phyloP scores from a whole-genome alignment of 805 yeast species.

The Jamesozyma rosinii region DNA sequence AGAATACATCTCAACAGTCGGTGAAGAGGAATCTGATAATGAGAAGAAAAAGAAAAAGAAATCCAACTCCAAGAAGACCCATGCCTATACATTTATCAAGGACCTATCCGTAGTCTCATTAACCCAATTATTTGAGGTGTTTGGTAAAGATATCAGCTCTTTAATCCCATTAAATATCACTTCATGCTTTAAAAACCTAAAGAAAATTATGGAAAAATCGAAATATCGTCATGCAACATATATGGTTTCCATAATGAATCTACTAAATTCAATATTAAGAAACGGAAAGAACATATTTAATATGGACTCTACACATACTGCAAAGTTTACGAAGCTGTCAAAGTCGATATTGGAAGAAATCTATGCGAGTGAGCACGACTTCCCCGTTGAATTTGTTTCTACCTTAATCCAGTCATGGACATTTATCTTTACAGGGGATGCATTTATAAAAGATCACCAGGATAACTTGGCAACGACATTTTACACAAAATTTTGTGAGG shows the following conservation, averaged over 20 bases:
- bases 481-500: conserved; percentile 17
- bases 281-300: conserved; percentile 6
- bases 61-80: conserved; percentile 16
- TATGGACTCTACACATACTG: conserved; percentile 6
- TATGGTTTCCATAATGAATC: conserved; percentile 19
- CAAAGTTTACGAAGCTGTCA: conserved; percentile 23
- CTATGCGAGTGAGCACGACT: conserved; percentile 15
- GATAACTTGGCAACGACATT: conserved; percentile 11
- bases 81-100: conserved; percentile 21
- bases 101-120: conserved; percentile 25
- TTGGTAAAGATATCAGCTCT: conserved; percentile 29
- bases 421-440: conserved; percentile 13
- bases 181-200: conserved; percentile 28
- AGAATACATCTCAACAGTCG: conserved; percentile 16
- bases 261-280: conserved; percentile 18
- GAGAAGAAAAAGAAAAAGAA: conserved; percentile 17
- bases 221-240: conserved; percentile 27
- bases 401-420: conserved; percentile 22
- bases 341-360: conserved; percentile 18
- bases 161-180: conserved; percentile 28
- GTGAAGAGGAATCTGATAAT: conserved; percentile 2
- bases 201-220: conserved; percentile 26
- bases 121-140: conserved; percentile 26
- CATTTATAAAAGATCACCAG: conserved; percentile 18
- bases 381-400: conserved; percentile 22